phyloP scores from a whole-genome alignment of 73 alveolate genomes.

The Paramecium caudatum region DNA sequence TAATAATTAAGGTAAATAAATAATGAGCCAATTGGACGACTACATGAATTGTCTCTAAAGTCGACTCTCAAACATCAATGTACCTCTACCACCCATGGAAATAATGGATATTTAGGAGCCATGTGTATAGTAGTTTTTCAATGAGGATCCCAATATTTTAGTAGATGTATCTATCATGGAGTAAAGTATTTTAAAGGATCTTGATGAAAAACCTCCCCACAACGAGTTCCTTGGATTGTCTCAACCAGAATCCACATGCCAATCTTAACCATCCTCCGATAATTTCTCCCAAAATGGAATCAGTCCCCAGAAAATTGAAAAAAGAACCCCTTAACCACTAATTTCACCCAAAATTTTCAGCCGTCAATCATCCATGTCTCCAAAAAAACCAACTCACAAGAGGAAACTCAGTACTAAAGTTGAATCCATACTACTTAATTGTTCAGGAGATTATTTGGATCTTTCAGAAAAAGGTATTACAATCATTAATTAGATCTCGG shows the following conservation, averaged over 20 bases:
- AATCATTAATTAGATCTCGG: background rate
- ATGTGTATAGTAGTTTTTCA: background rate
- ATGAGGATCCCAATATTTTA: slow-evolving; percentile 18
- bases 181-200: slow-evolving; percentile 43
- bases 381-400: slow-evolving; percentile 10
- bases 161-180: slow-evolving; percentile 26
- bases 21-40: slow-evolving; percentile 1
- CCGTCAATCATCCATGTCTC: slow-evolving; percentile 39
- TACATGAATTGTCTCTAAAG: background rate
- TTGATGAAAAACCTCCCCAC: slow-evolving; percentile 70
- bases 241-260: slow-evolving; percentile 17
- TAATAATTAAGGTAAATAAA: slow-evolving; percentile 3
- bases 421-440: background rate
- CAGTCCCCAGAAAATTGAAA: slow-evolving; percentile 2
- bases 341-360: slow-evolving; percentile 25
- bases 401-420: slow-evolving; percentile 5
- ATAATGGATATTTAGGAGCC: background rate
- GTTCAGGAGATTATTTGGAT: slow-evolving; percentile 29
- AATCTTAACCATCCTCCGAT: background rate
- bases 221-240: slow-evolving; percentile 56
- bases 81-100: background rate
- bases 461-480: background rate
- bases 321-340: background rate
- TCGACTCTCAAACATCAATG: background rate
- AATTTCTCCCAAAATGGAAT: slow-evolving; percentile 9